Conservation (phyloP, 768 basidiomycete species). For the Pisolithus marmoratus region DNA sequence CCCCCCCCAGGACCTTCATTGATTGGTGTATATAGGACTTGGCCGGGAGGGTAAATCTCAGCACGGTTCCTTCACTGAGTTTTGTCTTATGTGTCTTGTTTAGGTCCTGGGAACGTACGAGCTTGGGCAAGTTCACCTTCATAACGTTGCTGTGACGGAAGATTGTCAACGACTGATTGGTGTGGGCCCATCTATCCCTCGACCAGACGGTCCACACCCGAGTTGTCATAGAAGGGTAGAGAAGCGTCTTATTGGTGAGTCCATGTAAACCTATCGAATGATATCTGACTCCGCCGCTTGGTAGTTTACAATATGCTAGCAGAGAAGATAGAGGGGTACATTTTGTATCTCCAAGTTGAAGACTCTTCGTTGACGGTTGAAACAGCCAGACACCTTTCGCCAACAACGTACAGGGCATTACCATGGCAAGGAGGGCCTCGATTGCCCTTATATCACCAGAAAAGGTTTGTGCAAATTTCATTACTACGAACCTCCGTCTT, state of each 20-base stretch:
- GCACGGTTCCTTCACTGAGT: neutral
- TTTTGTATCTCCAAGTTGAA: constrained; percentile 1
- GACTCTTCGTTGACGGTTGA: constrained; percentile 7
- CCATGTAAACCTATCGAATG: neutral
- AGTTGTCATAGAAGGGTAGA: constrained; percentile 43
- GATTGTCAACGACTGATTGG: constrained; percentile 42
- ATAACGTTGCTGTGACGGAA: constrained; percentile 45
- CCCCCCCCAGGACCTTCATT: constrained; percentile 6
- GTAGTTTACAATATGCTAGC: constrained; percentile 45
- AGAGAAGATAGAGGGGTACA: constrained; percentile 40
- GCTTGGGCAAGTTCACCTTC: constrained; percentile 41
- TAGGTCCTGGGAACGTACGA: constrained; percentile 37
- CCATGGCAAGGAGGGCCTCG: constrained; percentile 39
- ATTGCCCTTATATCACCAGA: constrained; percentile 38
- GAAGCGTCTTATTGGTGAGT: constrained; percentile 48
- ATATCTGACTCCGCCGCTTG: constrained; percentile 1
- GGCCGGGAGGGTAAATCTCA: constrained; percentile 31
- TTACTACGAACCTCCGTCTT: constrained; percentile 1
- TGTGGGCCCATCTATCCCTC: constrained; percentile 43
- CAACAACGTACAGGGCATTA: constrained; percentile 49
- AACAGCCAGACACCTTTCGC: constrained; percentile 49
- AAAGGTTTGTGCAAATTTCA: constrained; percentile 13
- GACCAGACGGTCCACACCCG: constrained; percentile 39
- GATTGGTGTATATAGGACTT: constrained; percentile 33
- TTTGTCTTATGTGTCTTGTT: neutral